These are phyloP conservation scores for Rusavskia elegans DNA, from an alignment of 495 filamentous ascomycete genomes.

Conservation along the genomic window DNA sequence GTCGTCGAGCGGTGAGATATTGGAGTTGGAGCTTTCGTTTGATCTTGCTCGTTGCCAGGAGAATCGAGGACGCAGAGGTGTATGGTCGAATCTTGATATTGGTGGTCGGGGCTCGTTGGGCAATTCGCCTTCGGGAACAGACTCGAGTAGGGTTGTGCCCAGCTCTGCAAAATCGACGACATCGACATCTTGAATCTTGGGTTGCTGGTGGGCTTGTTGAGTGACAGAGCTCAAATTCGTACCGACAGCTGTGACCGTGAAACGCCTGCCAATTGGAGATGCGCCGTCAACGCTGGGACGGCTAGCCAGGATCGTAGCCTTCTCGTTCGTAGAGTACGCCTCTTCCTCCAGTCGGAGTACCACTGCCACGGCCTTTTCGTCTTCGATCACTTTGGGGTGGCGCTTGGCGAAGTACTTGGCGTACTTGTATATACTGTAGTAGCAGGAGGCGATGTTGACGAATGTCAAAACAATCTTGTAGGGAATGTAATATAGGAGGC, in stretches of 20 bases:
- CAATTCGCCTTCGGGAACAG: neutral
- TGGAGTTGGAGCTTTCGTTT: neutral
- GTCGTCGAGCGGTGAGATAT: neutral
- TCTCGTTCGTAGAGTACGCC: neutral
- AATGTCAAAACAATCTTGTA: slow-evolving; percentile 25
- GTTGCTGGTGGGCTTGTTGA: neutral
- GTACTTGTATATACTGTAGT: slow-evolving; percentile 28
- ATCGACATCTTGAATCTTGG: neutral
- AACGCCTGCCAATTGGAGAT: neutral
- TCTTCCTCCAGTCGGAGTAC: slow-evolving; percentile 6
- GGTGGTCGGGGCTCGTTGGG: neutral
- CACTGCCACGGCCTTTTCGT: slow-evolving; percentile 25
- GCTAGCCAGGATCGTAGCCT: neutral
- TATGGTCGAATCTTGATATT: neutral
- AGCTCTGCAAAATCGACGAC: neutral
- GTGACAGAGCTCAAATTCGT: neutral
- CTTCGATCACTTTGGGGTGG: slow-evolving; percentile 27
- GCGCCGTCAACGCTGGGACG: neutral
- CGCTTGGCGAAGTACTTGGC: slow-evolving; percentile 28
- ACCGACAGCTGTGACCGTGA: neutral
- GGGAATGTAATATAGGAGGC: slow-evolving; percentile 22
- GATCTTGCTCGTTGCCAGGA: neutral
- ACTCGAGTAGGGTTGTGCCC: neutral
- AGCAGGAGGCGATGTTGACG: slow-evolving; percentile 27
- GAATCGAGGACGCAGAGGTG: neutral